phyloP scores from a whole-genome alignment of 2,329 filamentous ascomycete genomes.

The Balansia obtecta region DNA sequence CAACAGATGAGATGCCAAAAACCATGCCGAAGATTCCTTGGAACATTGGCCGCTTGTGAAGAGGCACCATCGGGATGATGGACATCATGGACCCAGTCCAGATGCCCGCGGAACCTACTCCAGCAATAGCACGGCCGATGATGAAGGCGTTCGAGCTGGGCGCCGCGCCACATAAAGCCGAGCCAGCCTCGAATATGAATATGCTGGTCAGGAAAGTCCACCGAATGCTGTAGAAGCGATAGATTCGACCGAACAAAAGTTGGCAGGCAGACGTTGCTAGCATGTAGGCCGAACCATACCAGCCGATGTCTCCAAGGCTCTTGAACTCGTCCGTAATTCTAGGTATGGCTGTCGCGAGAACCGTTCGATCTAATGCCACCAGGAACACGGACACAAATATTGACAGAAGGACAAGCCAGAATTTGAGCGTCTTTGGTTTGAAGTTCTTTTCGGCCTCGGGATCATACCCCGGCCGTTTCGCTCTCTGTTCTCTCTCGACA shows the following conservation, averaged over 20 bases:
- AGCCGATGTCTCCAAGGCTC: slow-evolving; percentile 47
- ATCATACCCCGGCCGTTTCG: slow-evolving; percentile 10
- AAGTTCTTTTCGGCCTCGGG: slow-evolving; percentile 29
- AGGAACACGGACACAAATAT: slow-evolving; percentile 44
- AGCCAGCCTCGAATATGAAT: slow-evolving; percentile 42
- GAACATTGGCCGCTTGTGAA: slow-evolving; percentile 47
- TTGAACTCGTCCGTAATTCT: slow-evolving; percentile 44
- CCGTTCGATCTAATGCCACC: slow-evolving; percentile 45
- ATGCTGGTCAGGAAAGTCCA: slow-evolving; percentile 34
- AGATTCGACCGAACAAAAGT: slow-evolving; percentile 40
- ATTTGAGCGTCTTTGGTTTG: slow-evolving; percentile 38
- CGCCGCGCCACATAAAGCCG: slow-evolving; percentile 40
- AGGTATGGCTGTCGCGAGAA: slow-evolving; percentile 42
- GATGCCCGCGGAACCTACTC: slow-evolving; percentile 43
- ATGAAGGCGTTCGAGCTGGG: slow-evolving; percentile 42
- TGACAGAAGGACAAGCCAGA: slow-evolving; percentile 42
- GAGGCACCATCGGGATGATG: slow-evolving; percentile 44
- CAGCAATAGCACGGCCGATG: slow-evolving; percentile 42
- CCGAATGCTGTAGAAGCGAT: slow-evolving; percentile 40
- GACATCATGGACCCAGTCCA: slow-evolving; percentile 44
- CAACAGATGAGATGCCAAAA: slow-evolving; percentile 41
- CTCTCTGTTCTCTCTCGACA: slow-evolving; percentile 8
- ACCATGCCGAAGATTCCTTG: slow-evolving; percentile 42
- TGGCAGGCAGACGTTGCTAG: slow-evolving; percentile 44
- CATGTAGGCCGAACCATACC: slow-evolving; percentile 52